Evolutionary conservation across 306 rosid species (phyloP), one percentile per base, ranked within the genome.

Genomic region (Erythrophleum fordii): DNA sequence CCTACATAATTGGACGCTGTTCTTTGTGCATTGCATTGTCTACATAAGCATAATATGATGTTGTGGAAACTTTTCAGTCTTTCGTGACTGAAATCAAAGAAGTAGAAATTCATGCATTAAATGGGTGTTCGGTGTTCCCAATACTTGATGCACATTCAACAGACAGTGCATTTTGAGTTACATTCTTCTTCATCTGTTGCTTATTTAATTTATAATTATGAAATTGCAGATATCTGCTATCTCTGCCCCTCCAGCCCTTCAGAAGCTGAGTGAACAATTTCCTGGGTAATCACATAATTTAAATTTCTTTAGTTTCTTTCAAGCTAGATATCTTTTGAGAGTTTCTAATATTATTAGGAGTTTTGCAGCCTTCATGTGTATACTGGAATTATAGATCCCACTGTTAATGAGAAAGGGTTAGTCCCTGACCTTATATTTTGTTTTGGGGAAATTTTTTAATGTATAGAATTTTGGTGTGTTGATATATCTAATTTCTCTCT

Each of bases 221-320:
- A 31, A n/a, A 61, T 72, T 71, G 80, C 89, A 95, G 99, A 95
- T 95, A 81, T 93, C 96, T 69, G 97, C 96, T n/a, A 88, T 90
- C 12, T 84, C 99, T 26, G 91, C 97, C 60, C 99, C 99, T 75
- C 98, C 97, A 0, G 99, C 99, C 52, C 98, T 95, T 79, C 91
- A 91, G 86, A 95, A 93, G 83, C 96, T 93, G 8, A 90, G 98
- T 5, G 98, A 95, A 82, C 92, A 87, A 65, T 95, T 93, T 80
- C 98, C 98, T 16, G 99, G 99, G 99, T 93, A 89, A 65, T 72
- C 45, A 45, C 76, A n/a, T 25, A 44, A 65, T 72, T 79, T 23
- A 22, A 48, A n/a, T 28, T 56, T 75, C 62, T 22, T 76, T 28
- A 65, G 79, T 66, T 81, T 22, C 14, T 66, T 64, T 66, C 68